phyloP scores from a whole-genome alignment of 2,329 filamentous ascomycete species.

The Botrytis pseudocinerea region DNA sequence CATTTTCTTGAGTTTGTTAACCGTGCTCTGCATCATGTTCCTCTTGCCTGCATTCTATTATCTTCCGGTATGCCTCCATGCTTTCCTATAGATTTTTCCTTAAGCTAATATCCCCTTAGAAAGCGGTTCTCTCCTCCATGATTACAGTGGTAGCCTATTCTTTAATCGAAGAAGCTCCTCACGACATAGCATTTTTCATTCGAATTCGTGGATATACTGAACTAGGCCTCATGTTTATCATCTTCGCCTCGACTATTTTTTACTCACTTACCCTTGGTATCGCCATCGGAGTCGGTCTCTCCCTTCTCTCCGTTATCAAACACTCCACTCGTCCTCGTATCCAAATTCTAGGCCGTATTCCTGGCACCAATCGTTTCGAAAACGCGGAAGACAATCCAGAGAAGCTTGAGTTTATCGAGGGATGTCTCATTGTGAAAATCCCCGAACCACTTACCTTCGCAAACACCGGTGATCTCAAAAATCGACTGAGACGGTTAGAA shows the following conservation, averaged over 20 bases:
- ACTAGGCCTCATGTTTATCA: slow-evolving; percentile 81
- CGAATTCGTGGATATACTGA: slow-evolving; percentile 84
- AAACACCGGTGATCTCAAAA: slow-evolving; percentile 91
- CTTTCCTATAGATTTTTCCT: slow-evolving; percentile 21
- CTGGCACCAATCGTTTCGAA: slow-evolving; percentile 79
- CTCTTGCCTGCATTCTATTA: slow-evolving; percentile 92
- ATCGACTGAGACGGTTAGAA: slow-evolving; percentile 78
- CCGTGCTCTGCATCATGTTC: slow-evolving; percentile 76
- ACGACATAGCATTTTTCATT: slow-evolving; percentile 88
- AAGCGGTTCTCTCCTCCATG: slow-evolving; percentile 90
- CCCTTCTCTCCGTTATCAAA: slow-evolving; percentile 82
- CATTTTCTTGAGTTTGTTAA: slow-evolving; percentile 79
- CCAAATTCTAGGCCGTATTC: slow-evolving; percentile 89
- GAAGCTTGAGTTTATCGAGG: slow-evolving; percentile 83
- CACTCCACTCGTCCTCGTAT: slow-evolving; percentile 92
- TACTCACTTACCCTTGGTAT: slow-evolving; percentile 94
- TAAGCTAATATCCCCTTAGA: slow-evolving; percentile 53
- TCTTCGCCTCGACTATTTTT: slow-evolving; percentile 89
- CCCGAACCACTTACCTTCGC: slow-evolving; percentile 95
- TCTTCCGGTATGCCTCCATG: slow-evolving; percentile 70
- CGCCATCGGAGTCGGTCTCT: slow-evolving; percentile 88
- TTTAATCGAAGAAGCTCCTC: slow-evolving; percentile 90
- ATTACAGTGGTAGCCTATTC: slow-evolving; percentile 95
- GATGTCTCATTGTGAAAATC: slow-evolving; percentile 94
- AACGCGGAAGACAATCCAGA: slow-evolving; percentile 76